Conservation (phyloP, 2,329 filamentous ascomycete genomes). For the Colletotrichum graminicola region DNA sequence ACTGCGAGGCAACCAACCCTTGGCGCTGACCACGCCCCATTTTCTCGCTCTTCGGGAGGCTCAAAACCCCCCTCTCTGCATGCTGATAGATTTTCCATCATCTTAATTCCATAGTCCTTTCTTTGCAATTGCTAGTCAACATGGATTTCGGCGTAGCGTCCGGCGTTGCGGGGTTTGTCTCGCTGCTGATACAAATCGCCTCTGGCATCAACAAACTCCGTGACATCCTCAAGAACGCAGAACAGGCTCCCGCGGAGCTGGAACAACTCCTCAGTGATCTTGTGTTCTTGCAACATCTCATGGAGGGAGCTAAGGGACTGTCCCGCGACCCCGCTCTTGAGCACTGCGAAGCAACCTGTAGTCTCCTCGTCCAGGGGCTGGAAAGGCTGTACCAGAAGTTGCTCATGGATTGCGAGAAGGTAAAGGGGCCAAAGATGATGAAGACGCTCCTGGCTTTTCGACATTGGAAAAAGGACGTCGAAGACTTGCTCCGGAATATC, state of each 20-base stretch:
- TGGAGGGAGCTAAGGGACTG: background rate
- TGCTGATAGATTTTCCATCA: background rate
- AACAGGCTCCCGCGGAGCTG: background rate
- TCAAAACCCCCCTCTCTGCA: background rate
- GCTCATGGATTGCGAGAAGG: background rate
- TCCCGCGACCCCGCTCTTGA: background rate
- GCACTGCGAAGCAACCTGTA: constrained; percentile 11
- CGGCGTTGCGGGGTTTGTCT: background rate
- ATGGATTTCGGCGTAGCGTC: background rate
- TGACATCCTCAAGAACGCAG: background rate
- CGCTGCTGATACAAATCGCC: constrained; percentile 4
- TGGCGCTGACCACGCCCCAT: background rate
- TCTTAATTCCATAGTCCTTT: background rate
- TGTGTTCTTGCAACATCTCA: background rate
- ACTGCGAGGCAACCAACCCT: background rate
- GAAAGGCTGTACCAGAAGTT: background rate
- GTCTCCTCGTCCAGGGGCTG: background rate
- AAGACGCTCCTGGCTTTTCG: constrained; percentile 2
- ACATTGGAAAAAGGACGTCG: background rate
- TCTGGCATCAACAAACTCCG: constrained; percentile 1
- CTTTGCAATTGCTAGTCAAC: background rate
- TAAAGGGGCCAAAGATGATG: background rate
- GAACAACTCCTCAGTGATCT: constrained; percentile 4
- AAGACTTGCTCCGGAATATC: background rate
- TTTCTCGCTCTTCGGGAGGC: background rate